A percentile compares a stretch with the other conserved stretches of the same genome.
phyloP scores from a whole-genome alignment of 2,329 filamentous ascomycete species.

The Xylaria sp. region DNA sequence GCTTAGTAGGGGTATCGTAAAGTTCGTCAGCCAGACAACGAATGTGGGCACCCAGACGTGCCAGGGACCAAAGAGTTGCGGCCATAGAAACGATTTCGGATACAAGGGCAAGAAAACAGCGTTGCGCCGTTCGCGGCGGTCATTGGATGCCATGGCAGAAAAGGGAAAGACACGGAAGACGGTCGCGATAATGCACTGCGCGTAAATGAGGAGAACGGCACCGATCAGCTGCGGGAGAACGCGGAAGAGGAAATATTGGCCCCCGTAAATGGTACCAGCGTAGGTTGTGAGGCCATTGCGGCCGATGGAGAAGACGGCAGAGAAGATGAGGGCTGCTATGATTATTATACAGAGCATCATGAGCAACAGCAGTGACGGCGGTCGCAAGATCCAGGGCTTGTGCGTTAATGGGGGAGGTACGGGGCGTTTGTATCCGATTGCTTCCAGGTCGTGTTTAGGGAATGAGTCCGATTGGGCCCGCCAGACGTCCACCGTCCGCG shows the following conservation, averaged over 20 bases:
- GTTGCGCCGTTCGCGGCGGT: constrained; percentile 66
- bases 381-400: constrained; percentile 76
- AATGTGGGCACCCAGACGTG: constrained; percentile 73
- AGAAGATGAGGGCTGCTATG: constrained; percentile 76
- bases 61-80: constrained; percentile 68
- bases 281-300: constrained; percentile 76
- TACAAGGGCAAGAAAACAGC: constrained; percentile 76
- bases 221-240: constrained; percentile 84
- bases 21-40: constrained; percentile 79
- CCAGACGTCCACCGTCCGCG: constrained; percentile 48
- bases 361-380: constrained; percentile 69
- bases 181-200: constrained; percentile 77
- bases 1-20: constrained; percentile 84
- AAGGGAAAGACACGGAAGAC: constrained; percentile 84
- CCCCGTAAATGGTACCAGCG: constrained; percentile 71
- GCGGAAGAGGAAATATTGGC: constrained; percentile 85
- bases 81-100: constrained; percentile 74
- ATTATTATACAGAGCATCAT: constrained; percentile 73
- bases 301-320: constrained; percentile 72
- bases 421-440: constrained; percentile 44
- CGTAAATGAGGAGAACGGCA: constrained; percentile 76
- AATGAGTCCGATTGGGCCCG: constrained; percentile 45
- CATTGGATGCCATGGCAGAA: constrained; percentile 75
- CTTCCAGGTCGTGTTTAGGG: constrained; percentile 49
- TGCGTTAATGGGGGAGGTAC: constrained; percentile 69